Conservation (phyloP, 768 basidiomycete genomes). For the Trametes cinnabarina region DNA sequence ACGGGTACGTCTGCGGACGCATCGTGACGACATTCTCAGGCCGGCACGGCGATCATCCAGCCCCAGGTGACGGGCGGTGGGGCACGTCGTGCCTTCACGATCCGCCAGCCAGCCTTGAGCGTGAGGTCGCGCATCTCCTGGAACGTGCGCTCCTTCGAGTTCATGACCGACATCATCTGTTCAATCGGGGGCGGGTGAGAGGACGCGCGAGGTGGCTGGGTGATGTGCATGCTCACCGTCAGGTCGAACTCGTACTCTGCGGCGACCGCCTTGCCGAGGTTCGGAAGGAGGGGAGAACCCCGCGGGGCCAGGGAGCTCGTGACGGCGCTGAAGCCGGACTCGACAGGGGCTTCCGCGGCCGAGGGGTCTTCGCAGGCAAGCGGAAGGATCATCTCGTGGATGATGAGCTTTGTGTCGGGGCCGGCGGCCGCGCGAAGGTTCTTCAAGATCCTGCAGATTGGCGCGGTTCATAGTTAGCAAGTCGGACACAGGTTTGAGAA, state of each 20-base stretch:
- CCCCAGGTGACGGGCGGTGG: slow-evolving; percentile 54
- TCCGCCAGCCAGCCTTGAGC: slow-evolving; percentile 64
- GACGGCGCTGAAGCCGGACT: background rate
- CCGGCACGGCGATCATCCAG: slow-evolving; percentile 65
- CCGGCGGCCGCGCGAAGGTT: slow-evolving; percentile 8
- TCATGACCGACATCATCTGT: slow-evolving; percentile 70
- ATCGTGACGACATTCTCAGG: slow-evolving; percentile 10
- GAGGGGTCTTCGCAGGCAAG: background rate
- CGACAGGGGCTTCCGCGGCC: background rate
- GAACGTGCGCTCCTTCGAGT: slow-evolving; percentile 66
- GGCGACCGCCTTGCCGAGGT: background rate
- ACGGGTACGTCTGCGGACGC: too few relatives aligned
- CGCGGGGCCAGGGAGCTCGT: background rate
- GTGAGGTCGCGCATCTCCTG: slow-evolving; percentile 56
- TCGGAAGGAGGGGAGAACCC: background rate
- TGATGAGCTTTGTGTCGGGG: slow-evolving; percentile 3
- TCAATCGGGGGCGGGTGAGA: background rate
- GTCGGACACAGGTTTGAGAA: too few relatives aligned
- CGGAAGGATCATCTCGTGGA: slow-evolving; percentile 7
- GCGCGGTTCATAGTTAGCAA: too few relatives aligned
- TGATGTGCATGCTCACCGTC: slow-evolving; percentile 6
- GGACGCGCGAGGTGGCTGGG: background rate
- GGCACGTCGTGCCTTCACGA: slow-evolving; percentile 56
- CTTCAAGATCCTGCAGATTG: slow-evolving; percentile 5
- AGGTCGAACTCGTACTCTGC: background rate